Percentiles rank a stretch among this genome's conserved stretches.
Conservation (phyloP, 129 eudicot species). For the Rutidosis leptorrhynchoides region DNA sequence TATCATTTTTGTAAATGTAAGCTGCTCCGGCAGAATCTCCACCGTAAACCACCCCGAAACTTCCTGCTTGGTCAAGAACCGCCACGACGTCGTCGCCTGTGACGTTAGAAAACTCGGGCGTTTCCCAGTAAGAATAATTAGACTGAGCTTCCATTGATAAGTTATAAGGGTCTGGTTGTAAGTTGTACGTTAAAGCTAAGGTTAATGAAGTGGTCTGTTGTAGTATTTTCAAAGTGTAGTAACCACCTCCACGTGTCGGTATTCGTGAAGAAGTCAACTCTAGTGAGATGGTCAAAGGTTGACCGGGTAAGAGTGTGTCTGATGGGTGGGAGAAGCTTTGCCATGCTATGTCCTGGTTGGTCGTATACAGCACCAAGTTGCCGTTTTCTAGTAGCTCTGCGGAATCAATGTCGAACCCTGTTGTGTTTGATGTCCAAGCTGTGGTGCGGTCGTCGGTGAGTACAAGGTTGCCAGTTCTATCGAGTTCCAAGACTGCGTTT, state of each 20-base stretch:
- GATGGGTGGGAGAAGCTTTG: slow-evolving; percentile 91
- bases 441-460: slow-evolving; percentile 51
- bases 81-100: slow-evolving; percentile 93
- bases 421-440: slow-evolving; percentile 85
- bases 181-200: slow-evolving; percentile 66
- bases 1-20: slow-evolving; percentile 76
- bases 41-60: slow-evolving; percentile 82
- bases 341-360: slow-evolving; percentile 45
- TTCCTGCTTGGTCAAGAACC: slow-evolving; percentile 71
- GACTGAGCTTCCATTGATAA: slow-evolving; percentile 43
- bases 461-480: slow-evolving; percentile 65
- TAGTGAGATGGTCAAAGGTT: slow-evolving; percentile 60
- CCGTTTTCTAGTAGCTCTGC: slow-evolving; percentile 81
- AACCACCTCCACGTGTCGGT: slow-evolving; percentile 64
- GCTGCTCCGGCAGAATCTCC: slow-evolving; percentile 66
- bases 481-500: slow-evolving; percentile 61
- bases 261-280: slow-evolving; percentile 69
- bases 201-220: slow-evolving; percentile 81
- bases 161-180: slow-evolving; percentile 42
- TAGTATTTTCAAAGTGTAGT: slow-evolving; percentile 81
- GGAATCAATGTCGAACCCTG: slow-evolving; percentile 40
- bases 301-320: slow-evolving; percentile 92
- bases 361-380: slow-evolving; percentile 60
- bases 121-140: slow-evolving; percentile 77
- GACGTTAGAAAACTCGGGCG: slow-evolving; percentile 83